A percentile compares a stretch with the other conserved stretches of the same genome.
phyloP scores from a whole-genome alignment of 2,329 filamentous ascomycete genomes.

The Botryotinia convoluta region DNA sequence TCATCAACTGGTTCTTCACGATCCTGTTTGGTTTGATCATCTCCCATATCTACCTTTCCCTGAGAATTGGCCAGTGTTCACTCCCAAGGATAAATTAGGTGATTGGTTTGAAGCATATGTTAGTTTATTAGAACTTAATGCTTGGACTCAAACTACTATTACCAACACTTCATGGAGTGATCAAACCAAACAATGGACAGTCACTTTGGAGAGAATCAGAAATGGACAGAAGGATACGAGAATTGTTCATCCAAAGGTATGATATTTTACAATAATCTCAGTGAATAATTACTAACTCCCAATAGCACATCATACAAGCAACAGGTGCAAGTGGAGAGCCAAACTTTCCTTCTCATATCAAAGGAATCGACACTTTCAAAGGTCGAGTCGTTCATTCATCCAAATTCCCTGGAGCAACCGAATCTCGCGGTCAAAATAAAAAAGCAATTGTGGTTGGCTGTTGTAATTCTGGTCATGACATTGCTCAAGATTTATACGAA shows the following conservation, averaged over 20 bases:
- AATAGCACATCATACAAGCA: conserved; percentile 27
- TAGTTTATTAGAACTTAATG: conserved; percentile 61
- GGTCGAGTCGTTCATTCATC: conserved; percentile 61
- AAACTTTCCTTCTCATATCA: conserved; percentile 45
- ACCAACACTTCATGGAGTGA: conserved; percentile 47
- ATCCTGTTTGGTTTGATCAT: conserved; percentile 58
- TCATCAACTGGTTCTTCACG: conserved; percentile 64
- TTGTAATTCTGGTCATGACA: conserved; percentile 68
- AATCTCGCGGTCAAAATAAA: conserved; percentile 47
- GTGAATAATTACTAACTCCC: conserved; percentile 28
- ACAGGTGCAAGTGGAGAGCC: conserved; percentile 55
- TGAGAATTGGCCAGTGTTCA: conserved; percentile 64
- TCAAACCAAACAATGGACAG: conserved; percentile 50
- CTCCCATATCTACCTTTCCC: conserved; percentile 66
- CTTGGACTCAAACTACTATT: conserved; percentile 58
- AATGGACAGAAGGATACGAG: conserved; percentile 24
- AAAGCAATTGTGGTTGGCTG: conserved; percentile 65
- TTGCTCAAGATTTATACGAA: conserved; percentile 65
- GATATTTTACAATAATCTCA: not conserved
- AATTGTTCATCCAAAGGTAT: conserved; percentile 25
- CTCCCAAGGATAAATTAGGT: conserved; percentile 68
- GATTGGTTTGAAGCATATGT: conserved; percentile 68
- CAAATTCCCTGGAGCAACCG: conserved; percentile 53
- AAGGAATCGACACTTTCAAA: conserved; percentile 51
- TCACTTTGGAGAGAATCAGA: conserved; percentile 46